Base-by-base conservation (phyloP, 805 yeast species). In the Candida suzukii region DNA sequence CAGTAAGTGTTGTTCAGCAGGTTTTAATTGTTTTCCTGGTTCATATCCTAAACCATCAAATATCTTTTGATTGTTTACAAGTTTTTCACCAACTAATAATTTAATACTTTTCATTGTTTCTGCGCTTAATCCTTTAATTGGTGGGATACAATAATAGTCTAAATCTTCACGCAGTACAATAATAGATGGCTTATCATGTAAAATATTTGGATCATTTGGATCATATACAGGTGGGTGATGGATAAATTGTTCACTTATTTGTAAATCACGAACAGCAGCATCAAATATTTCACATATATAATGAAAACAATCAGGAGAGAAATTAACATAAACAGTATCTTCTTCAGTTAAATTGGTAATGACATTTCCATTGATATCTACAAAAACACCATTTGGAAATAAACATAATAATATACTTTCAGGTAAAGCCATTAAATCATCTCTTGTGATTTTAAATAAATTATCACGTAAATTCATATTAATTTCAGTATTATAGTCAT, bases 1-100 rank as follows among this genome's bases (percentile, higher is more conserved):
- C 65, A 87, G 74, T 36, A 93, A 70, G 61, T 91, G 98, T 61
- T 85, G 91, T 60, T 93, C 99, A 1, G 99, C 98, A 14, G 95
- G 82, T 8, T 88, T 90, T 46, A 84, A 61, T 28, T 66, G 67
- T 49, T 76, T 78, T 2, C 70, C 71, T 2, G 70, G 65, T 14
- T 60, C 65, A 53, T 73, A 77, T 1, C 88, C 93, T 43, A 90
- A 71, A 0, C 98, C 97, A 43, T 79, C 78, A 56, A 93, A 93
- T 1, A 93, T 80, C 40, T 71, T 67, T 26, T 64, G 63, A 49
- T 82, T 78, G 11, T 63, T 52, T 22, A 78, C 68, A 47, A 91
- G 67, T 43, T 71, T 66, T 47, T 80, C 69, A 47, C 95, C 95
- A 11, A 88, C 93, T 45, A 76, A 74, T 37, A 76, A 57, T 59